Evolutionary conservation across 2,329 filamentous ascomycete genomes (phyloP).

Genomic region (Pseudogymnoascus pannorum): DNA sequence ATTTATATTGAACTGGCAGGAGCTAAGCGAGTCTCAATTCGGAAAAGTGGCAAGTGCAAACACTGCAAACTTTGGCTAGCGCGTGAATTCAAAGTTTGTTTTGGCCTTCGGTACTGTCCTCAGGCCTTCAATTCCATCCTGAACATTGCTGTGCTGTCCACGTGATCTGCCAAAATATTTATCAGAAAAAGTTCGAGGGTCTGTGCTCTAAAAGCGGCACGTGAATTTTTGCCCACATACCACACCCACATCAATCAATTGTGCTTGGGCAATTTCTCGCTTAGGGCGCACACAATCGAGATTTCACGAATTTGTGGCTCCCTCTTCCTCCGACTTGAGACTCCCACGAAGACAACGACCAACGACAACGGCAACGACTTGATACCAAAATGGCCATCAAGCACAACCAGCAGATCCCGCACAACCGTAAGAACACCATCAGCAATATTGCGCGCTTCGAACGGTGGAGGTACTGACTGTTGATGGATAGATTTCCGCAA

Average conservation of each 20-base stretch:
- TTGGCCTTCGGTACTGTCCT: no score
- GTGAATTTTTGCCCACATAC: neutral
- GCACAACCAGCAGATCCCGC: constrained; percentile 97
- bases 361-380: constrained; percentile 11
- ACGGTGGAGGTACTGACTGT: constrained; percentile 26
- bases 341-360: constrained; percentile 10
- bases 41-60: neutral
- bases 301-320: constrained; percentile 9
- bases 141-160: no score
- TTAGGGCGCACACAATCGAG: constrained; percentile 8
- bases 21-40: constrained; percentile 2
- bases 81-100: neutral
- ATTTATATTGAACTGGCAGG: neutral
- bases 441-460: constrained; percentile 21
- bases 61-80: constrained; percentile 1
- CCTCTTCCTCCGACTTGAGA: constrained; percentile 8
- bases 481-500: constrained; percentile 79
- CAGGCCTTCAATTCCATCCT: no score
- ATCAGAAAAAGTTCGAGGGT: neutral
- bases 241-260: neutral
- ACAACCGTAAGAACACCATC: constrained; percentile 68
- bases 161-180: neutral
- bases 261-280: constrained; percentile 9
- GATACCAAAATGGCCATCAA: constrained; percentile 69
- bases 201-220: neutral